phyloP scores from a whole-genome alignment of 805 yeast species.

The Kuraishia borneana region DNA sequence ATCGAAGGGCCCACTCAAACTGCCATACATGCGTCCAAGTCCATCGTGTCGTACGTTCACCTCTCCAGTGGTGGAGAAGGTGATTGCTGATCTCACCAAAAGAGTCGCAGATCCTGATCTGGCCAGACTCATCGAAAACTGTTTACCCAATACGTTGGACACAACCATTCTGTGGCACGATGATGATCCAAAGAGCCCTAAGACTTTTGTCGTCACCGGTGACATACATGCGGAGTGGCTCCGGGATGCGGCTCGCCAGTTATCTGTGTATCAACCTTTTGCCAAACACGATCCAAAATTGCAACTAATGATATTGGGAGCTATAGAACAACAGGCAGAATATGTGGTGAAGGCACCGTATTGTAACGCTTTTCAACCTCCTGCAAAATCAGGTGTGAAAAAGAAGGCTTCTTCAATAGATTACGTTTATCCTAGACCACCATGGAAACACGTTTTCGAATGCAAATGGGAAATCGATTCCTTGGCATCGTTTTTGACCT shows the following conservation, averaged over 20 bases:
- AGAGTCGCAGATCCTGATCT: slow-evolving; percentile 53
- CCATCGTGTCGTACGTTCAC: slow-evolving; percentile 61
- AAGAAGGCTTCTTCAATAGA: slow-evolving; percentile 47
- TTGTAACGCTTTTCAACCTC: slow-evolving; percentile 91
- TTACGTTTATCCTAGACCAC: slow-evolving; percentile 55
- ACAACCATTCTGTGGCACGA: slow-evolving; percentile 74
- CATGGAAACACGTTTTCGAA: slow-evolving; percentile 68
- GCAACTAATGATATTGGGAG: slow-evolving; percentile 53
- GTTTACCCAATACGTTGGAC: slow-evolving; percentile 81
- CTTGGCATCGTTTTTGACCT: slow-evolving; percentile 67
- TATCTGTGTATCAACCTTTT: slow-evolving; percentile 63
- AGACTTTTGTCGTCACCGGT: slow-evolving; percentile 79
- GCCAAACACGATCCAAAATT: slow-evolving; percentile 38
- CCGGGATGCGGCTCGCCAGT: slow-evolving; percentile 76
- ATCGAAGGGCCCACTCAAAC: slow-evolving; percentile 38
- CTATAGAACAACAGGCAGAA: slow-evolving; percentile 68
- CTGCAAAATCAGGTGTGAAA: slow-evolving; percentile 36
- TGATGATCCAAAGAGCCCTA: slow-evolving; percentile 23
- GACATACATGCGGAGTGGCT: slow-evolving; percentile 94
- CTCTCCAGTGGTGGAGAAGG: slow-evolving; percentile 49
- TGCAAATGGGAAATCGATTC: slow-evolving; percentile 88
- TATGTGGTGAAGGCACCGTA: slow-evolving; percentile 58
- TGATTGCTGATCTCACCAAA: slow-evolving; percentile 38
- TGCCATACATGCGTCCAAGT: slow-evolving; percentile 73
- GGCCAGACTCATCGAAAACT: slow-evolving; percentile 66